Percentiles rank a stretch among this genome's conserved stretches.
These are phyloP conservation scores for Lasiodiplodia sp. DNA, from an alignment of 2,329 filamentous ascomycete species.

Conservation along the genomic window DNA sequence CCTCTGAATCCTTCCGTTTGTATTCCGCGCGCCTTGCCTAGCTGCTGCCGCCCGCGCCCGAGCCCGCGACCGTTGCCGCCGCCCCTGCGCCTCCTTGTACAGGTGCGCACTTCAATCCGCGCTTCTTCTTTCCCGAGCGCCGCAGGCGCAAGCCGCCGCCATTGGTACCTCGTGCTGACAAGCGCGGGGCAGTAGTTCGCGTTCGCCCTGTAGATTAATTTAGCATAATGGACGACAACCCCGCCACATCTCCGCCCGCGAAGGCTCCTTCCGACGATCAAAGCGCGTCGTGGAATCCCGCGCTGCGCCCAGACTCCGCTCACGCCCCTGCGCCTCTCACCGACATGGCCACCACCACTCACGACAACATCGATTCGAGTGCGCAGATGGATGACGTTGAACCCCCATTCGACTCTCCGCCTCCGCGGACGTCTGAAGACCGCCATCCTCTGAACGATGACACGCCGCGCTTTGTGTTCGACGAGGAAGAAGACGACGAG, in stretches of 20 bases:
- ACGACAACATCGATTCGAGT: constrained; percentile 32
- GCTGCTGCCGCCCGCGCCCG: constrained; percentile 31
- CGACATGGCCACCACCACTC: constrained; percentile 30
- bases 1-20: neutral
- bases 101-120: constrained; percentile 39
- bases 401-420: constrained; percentile 18
- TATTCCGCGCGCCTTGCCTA: neutral
- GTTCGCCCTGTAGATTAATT: constrained; percentile 24
- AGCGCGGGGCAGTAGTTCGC: constrained; percentile 11
- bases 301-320: constrained; percentile 55
- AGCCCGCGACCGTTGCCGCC: constrained; percentile 21
- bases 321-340: constrained; percentile 31
- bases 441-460: constrained; percentile 27
- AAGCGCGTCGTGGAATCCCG: constrained; percentile 62
- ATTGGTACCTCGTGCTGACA: constrained; percentile 13
- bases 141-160: neutral
- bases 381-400: constrained; percentile 33
- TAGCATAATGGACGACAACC: constrained; percentile 21
- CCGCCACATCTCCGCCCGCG: constrained; percentile 21
- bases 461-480: constrained; percentile 17
- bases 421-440: constrained; percentile 29
- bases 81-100: constrained; percentile 42
- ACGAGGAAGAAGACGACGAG: constrained; percentile 21
- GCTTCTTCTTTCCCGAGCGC: constrained; percentile 2
- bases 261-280: constrained; percentile 27